Evolutionary conservation across 169 alveolate species (phyloP).

Genomic region (Plasmodium billcollinsi): DNA sequence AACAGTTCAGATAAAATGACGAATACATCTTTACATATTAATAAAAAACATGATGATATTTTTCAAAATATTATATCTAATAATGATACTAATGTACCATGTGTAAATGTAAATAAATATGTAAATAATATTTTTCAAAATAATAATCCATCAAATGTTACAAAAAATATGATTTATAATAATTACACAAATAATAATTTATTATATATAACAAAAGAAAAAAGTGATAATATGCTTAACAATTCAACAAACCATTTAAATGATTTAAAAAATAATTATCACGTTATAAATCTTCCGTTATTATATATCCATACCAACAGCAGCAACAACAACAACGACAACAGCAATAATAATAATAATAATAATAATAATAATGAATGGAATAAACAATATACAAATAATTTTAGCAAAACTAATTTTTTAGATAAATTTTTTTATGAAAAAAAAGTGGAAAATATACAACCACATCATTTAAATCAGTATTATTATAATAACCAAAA

Average conservation of each 20-base stretch:
- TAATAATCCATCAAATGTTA: conserved; percentile 9
- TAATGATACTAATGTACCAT: conserved; percentile 36
- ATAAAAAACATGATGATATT: conserved; percentile 30
- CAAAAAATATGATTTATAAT: neutral
- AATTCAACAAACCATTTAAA: conserved; percentile 2
- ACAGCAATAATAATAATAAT: too few species aligned
- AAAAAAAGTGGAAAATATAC: neutral
- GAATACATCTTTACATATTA: conserved; percentile 4
- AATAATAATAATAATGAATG: neutral
- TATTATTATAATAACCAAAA: neutral
- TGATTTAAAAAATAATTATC: conserved; percentile 22
- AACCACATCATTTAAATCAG: conserved; percentile 2
- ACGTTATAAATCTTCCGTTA: conserved; percentile 2
- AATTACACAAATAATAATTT: too few species aligned
- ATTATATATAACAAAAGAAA: neutral
- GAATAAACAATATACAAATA: conserved; percentile 25
- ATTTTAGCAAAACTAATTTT: conserved; percentile 2
- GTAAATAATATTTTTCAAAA: conserved; percentile 40
- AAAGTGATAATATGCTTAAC: neutral
- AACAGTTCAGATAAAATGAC: conserved; percentile 34
- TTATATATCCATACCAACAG: neutral
- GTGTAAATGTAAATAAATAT: conserved; percentile 24
- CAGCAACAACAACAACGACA: too few species aligned
- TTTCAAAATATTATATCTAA: neutral
- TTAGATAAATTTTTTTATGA: conserved; percentile 37